A percentile compares a stretch with the other conserved stretches of the same genome.
These are phyloP conservation scores for Magnusiomyces suaveolens DNA, from an alignment of 1,139 yeast species.

Conservation along the genomic window DNA sequence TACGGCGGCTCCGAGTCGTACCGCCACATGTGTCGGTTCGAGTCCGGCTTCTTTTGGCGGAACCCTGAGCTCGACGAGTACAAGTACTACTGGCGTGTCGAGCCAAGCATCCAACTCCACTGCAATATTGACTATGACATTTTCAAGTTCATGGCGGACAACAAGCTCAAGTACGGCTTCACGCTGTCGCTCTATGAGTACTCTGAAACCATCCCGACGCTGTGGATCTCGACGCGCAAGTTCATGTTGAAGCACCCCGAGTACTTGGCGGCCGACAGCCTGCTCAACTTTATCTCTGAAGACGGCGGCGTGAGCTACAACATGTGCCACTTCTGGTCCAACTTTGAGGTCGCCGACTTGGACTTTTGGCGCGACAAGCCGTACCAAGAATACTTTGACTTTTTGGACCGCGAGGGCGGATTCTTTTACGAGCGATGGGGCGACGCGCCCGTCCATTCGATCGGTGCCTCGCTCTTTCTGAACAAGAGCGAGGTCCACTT, in stretches of 20 bases:
- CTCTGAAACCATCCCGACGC: constrained; percentile 62
- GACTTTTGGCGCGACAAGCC: constrained; percentile 67
- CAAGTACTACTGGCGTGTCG: constrained; percentile 94
- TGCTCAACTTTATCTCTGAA: constrained; percentile 62
- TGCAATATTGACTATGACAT: constrained; percentile 82
- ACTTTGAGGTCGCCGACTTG: constrained; percentile 70
- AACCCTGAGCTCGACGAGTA: constrained; percentile 62
- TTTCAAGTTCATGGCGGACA: constrained; percentile 74
- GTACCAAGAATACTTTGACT: constrained; percentile 56
- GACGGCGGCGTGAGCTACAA: constrained; percentile 52
- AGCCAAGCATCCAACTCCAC: constrained; percentile 72
- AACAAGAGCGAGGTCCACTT: constrained; percentile 59
- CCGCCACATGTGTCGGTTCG: constrained; percentile 88
- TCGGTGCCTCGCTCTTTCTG: constrained; percentile 68
- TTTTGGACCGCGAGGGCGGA: constrained; percentile 71
- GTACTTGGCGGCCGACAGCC: constrained; percentile 52
- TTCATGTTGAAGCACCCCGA: constrained; percentile 58
- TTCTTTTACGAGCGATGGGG: constrained; percentile 92
- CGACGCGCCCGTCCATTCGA: constrained; percentile 84
- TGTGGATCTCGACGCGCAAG: constrained; percentile 68
- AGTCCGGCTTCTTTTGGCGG: constrained; percentile 85
- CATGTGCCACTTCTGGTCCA: constrained; percentile 83
- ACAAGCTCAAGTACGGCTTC: constrained; percentile 66
- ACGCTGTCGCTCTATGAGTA: constrained; percentile 77
- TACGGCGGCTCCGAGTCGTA: constrained; percentile 63